Base-by-base conservation (phyloP, 441 rosid species). In the Hura crepitans region DNA sequence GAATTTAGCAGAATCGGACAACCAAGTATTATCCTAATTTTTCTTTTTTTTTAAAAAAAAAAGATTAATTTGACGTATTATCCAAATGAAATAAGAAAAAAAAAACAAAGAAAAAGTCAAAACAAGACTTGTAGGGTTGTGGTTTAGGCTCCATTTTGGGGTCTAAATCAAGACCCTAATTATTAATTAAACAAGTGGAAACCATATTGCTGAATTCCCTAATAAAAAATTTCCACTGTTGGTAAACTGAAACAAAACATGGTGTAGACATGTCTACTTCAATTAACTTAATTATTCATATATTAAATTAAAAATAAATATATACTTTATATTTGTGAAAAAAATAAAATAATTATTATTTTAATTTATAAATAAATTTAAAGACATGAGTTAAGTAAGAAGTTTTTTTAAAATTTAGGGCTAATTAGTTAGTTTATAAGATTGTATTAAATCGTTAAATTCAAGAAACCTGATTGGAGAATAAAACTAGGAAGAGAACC, bases 101-200 rank as follows among this genome's bases (percentile, higher is more conserved):
- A 39, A 55, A 68, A 42, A 56, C 63, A 69, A 28, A 5, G 45
- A 47, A 28, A 55, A 69, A 57, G 65, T 56, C 72, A 69, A 58
- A 55, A 39, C 18, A 39, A 68, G 0, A 25, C 20, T 25, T 50
- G 55, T 68, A 55, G 63, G 62, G 27, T 50, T 49, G 57, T 30
- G 9, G 23, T 20, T 42, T 54, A 10, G 42, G 17, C n/a, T 39
- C 23, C 15, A 39, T 56, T 57, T 69, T 8, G 20, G 30, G 59
- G 61, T 51, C 50, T 39, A 25, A 25, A 58, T 43, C 65, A 58
- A 46, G 20, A 30, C 17, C 56, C 9, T 69, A 27, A 59, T 45
- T 5, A 65, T 18, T 46, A 9, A 23, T 20, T 55, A 14, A 55
- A 18, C 10, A 53, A 22, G 30, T 23, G 17, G 46, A 33, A 68